These are phyloP conservation scores for Beauveria varroae DNA, from an alignment of 2,329 filamentous ascomycete species.

Conservation along the genomic window DNA sequence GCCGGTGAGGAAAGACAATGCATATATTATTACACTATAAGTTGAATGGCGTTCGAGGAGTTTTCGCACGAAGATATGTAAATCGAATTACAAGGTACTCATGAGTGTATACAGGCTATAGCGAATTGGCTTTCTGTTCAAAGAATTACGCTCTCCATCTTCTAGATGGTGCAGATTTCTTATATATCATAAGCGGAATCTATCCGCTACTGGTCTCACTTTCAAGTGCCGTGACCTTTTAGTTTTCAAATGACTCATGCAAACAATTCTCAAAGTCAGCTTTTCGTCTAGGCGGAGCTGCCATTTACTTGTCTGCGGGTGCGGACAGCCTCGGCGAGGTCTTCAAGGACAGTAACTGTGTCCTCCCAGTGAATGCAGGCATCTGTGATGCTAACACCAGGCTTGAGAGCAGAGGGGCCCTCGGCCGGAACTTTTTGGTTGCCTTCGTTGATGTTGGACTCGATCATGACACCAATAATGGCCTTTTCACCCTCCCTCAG, in stretches of 20 bases:
- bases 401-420: constrained; percentile 70
- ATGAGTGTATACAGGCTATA: not conserved
- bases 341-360: constrained; percentile 73
- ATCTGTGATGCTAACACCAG: constrained; percentile 90
- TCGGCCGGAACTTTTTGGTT: constrained; percentile 83
- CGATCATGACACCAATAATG: constrained; percentile 97
- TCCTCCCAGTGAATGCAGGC: constrained; percentile 92
- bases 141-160: not conserved
- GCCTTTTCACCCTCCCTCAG: constrained; percentile 77
- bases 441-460: constrained; percentile 91
- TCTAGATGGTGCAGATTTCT: not conserved
- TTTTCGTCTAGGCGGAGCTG: constrained; percentile 15
- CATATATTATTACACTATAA: not conserved
- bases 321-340: constrained; percentile 77
- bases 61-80: not conserved
- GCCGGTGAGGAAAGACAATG: constrained; percentile 14
- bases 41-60: not conserved
- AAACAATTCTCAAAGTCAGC: not conserved
- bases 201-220: not conserved
- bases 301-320: constrained; percentile 55
- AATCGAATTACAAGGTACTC: constrained; percentile 1
- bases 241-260: not conserved
- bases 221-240: not conserved
- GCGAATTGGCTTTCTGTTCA: not conserved
- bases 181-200: not conserved